Percentiles rank a stretch among this genome's conserved stretches.
Conservation (phyloP, 2,329 filamentous ascomycete genomes). For the Colletotrichum lini region DNA sequence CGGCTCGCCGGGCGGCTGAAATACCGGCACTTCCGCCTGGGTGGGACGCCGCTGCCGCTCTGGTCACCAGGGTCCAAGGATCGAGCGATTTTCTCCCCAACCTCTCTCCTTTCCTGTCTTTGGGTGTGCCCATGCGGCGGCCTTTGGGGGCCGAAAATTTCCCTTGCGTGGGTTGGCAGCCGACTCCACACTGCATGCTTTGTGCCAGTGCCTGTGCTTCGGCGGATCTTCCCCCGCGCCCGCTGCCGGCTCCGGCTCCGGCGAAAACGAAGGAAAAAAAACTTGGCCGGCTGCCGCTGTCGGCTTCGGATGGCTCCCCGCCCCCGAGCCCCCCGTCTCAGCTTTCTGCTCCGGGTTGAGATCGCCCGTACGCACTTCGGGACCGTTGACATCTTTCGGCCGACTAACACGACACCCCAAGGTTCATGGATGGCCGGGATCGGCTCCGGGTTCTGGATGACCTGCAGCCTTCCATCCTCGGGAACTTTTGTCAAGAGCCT, state of each 20-base stretch:
- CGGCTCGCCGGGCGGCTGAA: neutral
- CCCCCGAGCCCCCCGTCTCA: neutral
- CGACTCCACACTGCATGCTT: neutral
- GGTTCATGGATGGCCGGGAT: slow-evolving; percentile 5
- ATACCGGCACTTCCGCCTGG: neutral
- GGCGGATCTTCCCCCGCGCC: neutral
- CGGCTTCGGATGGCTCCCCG: neutral
- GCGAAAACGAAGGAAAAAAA: neutral
- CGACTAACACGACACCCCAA: neutral
- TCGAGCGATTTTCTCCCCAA: slow-evolving; percentile 12
- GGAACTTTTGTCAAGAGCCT: slow-evolving; percentile 19
- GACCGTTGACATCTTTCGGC: neutral
- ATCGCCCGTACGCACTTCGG: neutral
- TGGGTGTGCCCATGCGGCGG: neutral
- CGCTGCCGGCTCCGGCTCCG: neutral
- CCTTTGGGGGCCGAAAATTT: slow-evolving; percentile 12
- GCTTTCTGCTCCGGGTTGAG: neutral
- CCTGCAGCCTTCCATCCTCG: slow-evolving; percentile 18
- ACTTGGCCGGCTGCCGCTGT: neutral
- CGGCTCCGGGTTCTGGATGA: neutral
- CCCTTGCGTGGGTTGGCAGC: neutral
- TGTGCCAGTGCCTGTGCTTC: neutral
- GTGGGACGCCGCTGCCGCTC: neutral
- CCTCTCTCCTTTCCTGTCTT: too few relatives aligned
- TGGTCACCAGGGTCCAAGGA: neutral